Evolutionary conservation across 805 yeast species (phyloP).

Genomic region (Starmerella vaccinii): DNA sequence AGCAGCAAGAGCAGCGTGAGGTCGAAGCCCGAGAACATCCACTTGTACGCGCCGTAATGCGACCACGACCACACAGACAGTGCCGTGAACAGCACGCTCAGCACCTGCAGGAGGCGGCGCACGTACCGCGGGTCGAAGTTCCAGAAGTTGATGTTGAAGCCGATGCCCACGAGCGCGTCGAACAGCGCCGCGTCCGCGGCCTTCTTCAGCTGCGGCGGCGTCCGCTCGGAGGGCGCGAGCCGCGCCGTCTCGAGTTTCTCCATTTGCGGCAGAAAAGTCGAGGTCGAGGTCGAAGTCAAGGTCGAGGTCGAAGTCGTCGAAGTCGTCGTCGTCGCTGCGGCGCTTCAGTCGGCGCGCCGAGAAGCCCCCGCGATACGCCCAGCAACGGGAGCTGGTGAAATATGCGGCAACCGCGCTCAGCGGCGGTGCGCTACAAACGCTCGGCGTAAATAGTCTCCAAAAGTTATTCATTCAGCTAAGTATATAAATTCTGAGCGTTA

Average conservation of each 20-base stretch:
- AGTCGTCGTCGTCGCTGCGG: too few species aligned
- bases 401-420: too few species aligned
- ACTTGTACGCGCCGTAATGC: conserved; percentile 11
- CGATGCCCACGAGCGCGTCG: conserved; percentile 12
- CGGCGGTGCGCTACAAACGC: too few species aligned
- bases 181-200: conserved; percentile 12
- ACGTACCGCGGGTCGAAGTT: conserved; percentile 19
- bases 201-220: not conserved
- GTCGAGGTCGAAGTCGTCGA: too few species aligned
- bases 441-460: too few species aligned
- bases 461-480: too few species aligned
- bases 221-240: not conserved
- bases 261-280: not conserved
- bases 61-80: conserved; percentile 12
- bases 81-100: conserved; percentile 3
- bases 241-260: not conserved
- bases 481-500: too few species aligned
- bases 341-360: too few species aligned
- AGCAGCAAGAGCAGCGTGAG: conserved; percentile 8
- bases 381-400: too few species aligned
- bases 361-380: too few species aligned
- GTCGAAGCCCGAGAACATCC: conserved; percentile 17
- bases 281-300: too few species aligned
- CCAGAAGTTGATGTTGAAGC: conserved; percentile 19
- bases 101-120: conserved; percentile 13